A percentile compares a stretch with the other conserved stretches of the same genome.
These are phyloP conservation scores for Isatis lusitanica DNA, from an alignment of 441 rosid genomes.

Conservation along the genomic window DNA sequence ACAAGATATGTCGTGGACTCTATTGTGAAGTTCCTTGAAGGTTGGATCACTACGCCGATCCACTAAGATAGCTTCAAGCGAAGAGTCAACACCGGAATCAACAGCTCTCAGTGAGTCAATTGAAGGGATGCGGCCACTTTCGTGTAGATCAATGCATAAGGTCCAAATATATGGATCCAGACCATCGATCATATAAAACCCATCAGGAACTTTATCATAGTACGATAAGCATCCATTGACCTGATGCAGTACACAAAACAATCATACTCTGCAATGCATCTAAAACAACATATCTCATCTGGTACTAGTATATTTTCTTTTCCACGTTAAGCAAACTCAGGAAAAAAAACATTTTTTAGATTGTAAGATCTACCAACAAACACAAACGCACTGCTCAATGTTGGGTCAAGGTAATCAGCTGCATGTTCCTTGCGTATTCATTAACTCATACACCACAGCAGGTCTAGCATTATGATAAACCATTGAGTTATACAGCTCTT, in stretches of 20 bases:
- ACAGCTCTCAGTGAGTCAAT: slow-evolving; percentile 79
- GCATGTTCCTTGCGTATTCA: neutral
- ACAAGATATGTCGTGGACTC: slow-evolving; percentile 68
- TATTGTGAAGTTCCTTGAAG: slow-evolving; percentile 81
- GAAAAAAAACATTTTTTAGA: neutral
- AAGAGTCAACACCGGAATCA: slow-evolving; percentile 58
- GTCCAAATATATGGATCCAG: slow-evolving; percentile 92
- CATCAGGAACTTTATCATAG: slow-evolving; percentile 92
- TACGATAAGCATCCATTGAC: slow-evolving; percentile 95
- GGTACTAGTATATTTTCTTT: neutral
- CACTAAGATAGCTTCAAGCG: slow-evolving; percentile 78
- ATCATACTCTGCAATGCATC: slow-evolving; percentile 23
- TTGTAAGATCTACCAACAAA: slow-evolving; percentile 12
- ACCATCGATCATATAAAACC: slow-evolving; percentile 88
- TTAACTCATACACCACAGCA: neutral
- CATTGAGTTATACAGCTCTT: slow-evolving; percentile 5
- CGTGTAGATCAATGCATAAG: slow-evolving; percentile 81
- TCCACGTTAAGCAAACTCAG: neutral
- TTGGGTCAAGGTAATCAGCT: slow-evolving; percentile 2
- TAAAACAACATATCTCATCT: slow-evolving; percentile 7
- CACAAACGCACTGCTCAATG: neutral
- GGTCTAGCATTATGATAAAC: neutral
- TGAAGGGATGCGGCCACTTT: slow-evolving; percentile 86
- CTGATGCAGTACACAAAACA: slow-evolving; percentile 50
- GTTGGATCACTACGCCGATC: slow-evolving; percentile 73